A percentile compares a stretch with the other conserved stretches of the same genome.
Evolutionary conservation across 495 filamentous ascomycete genomes (phyloP).

Genomic region (Xylaria acuta): DNA sequence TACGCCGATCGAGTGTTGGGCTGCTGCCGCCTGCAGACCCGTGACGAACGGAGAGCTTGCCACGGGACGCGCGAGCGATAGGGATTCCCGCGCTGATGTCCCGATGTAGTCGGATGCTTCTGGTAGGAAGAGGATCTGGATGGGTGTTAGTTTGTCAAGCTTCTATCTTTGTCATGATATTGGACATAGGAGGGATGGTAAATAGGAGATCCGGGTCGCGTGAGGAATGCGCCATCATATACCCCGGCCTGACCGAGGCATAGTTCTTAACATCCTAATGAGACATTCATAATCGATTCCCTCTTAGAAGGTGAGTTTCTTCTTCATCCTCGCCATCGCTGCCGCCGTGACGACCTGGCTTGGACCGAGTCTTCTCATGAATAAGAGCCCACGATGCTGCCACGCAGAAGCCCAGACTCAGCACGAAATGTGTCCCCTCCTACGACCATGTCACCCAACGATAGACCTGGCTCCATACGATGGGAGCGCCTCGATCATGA

Average conservation of each 20-base stretch:
- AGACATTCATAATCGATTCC: too few species aligned
- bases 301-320: too few species aligned
- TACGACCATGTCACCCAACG: too few species aligned
- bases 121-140: slow-evolving; percentile 84
- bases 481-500: neutral
- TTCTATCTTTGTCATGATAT: neutral
- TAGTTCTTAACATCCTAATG: neutral
- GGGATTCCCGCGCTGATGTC: slow-evolving; percentile 65
- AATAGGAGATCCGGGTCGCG: neutral
- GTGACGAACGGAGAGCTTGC: slow-evolving; percentile 65
- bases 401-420: too few species aligned
- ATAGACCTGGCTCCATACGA: too few species aligned
- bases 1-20: slow-evolving; percentile 66
- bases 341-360: too few species aligned
- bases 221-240: neutral
- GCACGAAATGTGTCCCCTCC: too few species aligned
- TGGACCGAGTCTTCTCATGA: neutral
- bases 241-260: neutral
- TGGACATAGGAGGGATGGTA: neutral
- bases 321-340: neutral
- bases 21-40: slow-evolving; percentile 73
- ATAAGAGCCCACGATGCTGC: neutral
- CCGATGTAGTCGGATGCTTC: slow-evolving; percentile 92
- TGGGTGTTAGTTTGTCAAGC: neutral
- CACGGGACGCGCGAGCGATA: slow-evolving; percentile 67